phyloP scores from a whole-genome alignment of 805 yeast genomes.

The Kodamaea kaohsiungensis region DNA sequence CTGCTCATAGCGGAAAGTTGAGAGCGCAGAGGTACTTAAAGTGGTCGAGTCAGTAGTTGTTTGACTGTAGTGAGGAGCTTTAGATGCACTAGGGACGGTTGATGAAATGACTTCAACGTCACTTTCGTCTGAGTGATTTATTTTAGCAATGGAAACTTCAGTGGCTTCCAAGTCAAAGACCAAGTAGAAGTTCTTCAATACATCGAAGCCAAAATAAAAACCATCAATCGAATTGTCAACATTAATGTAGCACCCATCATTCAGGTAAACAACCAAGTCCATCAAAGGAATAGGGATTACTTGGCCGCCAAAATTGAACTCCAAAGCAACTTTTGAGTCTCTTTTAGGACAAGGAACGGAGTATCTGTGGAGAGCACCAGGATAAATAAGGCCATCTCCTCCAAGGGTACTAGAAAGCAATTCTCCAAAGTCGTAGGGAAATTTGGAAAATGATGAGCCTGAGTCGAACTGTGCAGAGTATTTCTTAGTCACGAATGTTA shows the following conservation, averaged over 20 bases:
- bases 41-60: constrained; percentile 21
- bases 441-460: background rate
- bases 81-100: constrained; percentile 51
- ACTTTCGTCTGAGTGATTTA: constrained; percentile 26
- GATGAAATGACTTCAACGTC: constrained; percentile 48
- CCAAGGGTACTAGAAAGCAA: background rate
- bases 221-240: constrained; percentile 15
- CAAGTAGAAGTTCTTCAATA: constrained; percentile 62
- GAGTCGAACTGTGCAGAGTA: background rate
- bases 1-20: background rate
- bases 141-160: constrained; percentile 50
- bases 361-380: background rate
- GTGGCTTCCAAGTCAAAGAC: constrained; percentile 62
- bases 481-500: background rate
- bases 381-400: background rate
- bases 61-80: constrained; percentile 46
- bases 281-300: constrained; percentile 49
- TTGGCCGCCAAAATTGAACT: constrained; percentile 61
- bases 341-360: background rate
- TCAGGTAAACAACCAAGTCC: constrained; percentile 21
- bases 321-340: constrained; percentile 24
- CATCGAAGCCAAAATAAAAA: constrained; percentile 61
- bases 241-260: constrained; percentile 18
- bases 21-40: background rate
- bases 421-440: background rate